Base-by-base conservation (phyloP, 306 rosid species). In the Cicer judaicum region DNA sequence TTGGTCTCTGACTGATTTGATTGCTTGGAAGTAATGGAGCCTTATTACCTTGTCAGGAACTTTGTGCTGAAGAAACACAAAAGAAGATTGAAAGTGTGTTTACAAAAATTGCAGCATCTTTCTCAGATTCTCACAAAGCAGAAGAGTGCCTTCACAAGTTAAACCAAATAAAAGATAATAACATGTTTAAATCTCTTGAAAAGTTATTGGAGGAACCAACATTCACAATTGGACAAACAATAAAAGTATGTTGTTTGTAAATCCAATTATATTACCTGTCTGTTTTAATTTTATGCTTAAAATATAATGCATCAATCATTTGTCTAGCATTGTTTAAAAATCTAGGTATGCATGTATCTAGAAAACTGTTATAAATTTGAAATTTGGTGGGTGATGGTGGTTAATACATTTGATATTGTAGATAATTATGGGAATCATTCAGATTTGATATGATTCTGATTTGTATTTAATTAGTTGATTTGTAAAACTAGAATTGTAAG, bases 41-140 rank as follows among this genome's bases (percentile, higher is more conserved):
- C 41, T 36, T 47, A 41, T 62, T 47, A 52, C 71, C 50, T 77
- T 54, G 83, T 82, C 88, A 92, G 99, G 99, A 85, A 82, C 76
- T 77, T 73, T 69, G 75, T 80, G 77, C 88, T 24, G 95, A 90
- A 82, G 99, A 94, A 73, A 83, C 14, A 68, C 87, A 82, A 79
- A 81, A 78, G 70, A 80, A 55, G 82, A 87, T 72, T 61, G 88
- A 74, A 78, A 73, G 49, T 79, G 78, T 78, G 66, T 81, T 91
- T 69, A 74, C 38, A 57, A 87, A 84, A 84, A 87, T 94, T 86
- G 88, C 91, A n/a, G 71, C 84, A 64, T 85, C 76, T 65, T 94
- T 94, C 80, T 82, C 91, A 5, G 97, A 92, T 83, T 89, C 91
- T 81, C 79, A 78, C 44, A 87, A 86, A 86, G 92, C 96, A 52